Evolutionary conservation across 495 filamentous ascomycete species (phyloP).

Genomic region (Aspergillus coremiiformis): DNA sequence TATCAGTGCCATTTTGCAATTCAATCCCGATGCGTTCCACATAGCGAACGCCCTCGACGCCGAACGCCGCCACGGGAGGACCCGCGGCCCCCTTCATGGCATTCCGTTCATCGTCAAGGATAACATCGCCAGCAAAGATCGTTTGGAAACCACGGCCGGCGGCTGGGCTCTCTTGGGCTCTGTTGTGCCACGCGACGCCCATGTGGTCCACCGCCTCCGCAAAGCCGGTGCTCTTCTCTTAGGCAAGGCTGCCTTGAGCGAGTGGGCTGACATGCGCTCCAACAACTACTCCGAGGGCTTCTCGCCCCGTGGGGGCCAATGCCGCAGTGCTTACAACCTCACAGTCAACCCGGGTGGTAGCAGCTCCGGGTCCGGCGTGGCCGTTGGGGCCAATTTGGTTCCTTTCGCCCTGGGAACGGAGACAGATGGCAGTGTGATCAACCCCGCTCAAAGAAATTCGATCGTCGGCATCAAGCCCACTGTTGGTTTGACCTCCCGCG

Average conservation of each 20-base stretch:
- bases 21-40: slow-evolving; percentile 53
- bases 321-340: slow-evolving; percentile 59
- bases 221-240: slow-evolving; percentile 60
- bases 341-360: slow-evolving; percentile 61
- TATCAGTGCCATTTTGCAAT: slow-evolving; percentile 46
- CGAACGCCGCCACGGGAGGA: slow-evolving; percentile 47
- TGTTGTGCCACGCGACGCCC: slow-evolving; percentile 57
- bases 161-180: slow-evolving; percentile 55
- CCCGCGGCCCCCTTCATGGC: slow-evolving; percentile 58
- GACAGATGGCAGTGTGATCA: slow-evolving; percentile 68
- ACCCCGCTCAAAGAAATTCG: slow-evolving; percentile 59
- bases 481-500: slow-evolving; percentile 55
- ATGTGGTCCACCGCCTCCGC: slow-evolving; percentile 53
- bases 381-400: slow-evolving; percentile 54
- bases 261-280: slow-evolving; percentile 70
- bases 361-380: slow-evolving; percentile 55
- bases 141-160: slow-evolving; percentile 59
- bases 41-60: slow-evolving; percentile 53
- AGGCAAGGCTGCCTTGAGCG: slow-evolving; percentile 61
- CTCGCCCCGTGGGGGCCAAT: slow-evolving; percentile 57
- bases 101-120: slow-evolving; percentile 71
- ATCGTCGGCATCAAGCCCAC: slow-evolving; percentile 64
- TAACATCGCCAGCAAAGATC: slow-evolving; percentile 64
- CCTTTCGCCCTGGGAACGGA: slow-evolving; percentile 64
- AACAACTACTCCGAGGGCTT: slow-evolving; percentile 67